Evolutionary conservation across 768 basidiomycete genomes (phyloP).

Genomic region (Suillus placidus): DNA sequence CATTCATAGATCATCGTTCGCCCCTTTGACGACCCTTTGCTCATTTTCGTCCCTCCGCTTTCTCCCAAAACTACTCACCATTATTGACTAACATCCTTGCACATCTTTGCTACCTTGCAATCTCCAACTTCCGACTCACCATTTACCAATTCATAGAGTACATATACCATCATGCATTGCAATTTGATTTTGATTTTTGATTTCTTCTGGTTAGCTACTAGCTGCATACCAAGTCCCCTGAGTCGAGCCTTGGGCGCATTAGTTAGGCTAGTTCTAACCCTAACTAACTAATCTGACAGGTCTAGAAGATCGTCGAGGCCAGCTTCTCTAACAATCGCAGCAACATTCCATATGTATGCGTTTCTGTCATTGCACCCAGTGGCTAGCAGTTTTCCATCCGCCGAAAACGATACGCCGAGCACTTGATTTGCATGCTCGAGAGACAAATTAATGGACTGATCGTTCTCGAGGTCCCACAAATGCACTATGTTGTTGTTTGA

Average conservation of each 20-base stretch:
- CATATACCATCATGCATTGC: slow-evolving; percentile 1
- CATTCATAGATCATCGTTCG: neutral
- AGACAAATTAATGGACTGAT: too few relatives aligned
- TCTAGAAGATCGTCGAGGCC: too few relatives aligned
- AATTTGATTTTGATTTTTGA: neutral
- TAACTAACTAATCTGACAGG: too few relatives aligned
- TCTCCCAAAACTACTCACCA: neutral
- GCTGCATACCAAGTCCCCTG: neutral
- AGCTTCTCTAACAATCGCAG: too few relatives aligned
- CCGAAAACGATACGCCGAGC: neutral
- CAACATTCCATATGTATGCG: too few relatives aligned
- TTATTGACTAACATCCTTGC: neutral
- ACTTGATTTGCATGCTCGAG: neutral
- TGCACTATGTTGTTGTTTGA: neutral
- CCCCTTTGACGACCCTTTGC: neutral
- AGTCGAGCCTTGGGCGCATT: neutral
- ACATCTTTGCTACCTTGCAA: neutral
- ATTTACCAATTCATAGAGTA: slow-evolving; percentile 5
- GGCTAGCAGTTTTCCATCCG: neutral
- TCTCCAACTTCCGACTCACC: neutral
- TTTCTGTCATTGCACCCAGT: too few relatives aligned
- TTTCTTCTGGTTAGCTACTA: neutral
- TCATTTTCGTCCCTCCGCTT: neutral
- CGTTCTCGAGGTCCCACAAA: neutral
- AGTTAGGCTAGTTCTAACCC: too few relatives aligned